These are phyloP conservation scores for Hymenoscyphus occultus DNA, from an alignment of 2,329 filamentous ascomycete species.

Conservation along the genomic window DNA sequence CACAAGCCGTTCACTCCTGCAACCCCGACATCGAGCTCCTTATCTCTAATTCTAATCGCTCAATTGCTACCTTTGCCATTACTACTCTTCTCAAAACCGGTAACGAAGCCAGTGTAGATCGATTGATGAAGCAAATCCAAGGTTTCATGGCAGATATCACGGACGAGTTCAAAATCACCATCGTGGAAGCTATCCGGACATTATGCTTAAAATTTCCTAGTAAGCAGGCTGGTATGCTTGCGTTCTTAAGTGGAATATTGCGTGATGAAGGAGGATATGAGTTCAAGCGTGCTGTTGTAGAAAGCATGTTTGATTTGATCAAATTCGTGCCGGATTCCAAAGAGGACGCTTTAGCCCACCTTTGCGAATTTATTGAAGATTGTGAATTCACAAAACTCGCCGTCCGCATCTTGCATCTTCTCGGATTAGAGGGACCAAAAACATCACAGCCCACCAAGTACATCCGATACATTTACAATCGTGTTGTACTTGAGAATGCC, in stretches of 20 bases:
- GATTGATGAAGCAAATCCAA: slow-evolving; percentile 97
- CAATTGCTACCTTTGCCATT: slow-evolving; percentile 96
- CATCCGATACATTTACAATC: slow-evolving; percentile 98
- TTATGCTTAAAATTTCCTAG: slow-evolving; percentile 95
- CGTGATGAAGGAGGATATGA: slow-evolving; percentile 97
- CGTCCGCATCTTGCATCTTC: slow-evolving; percentile 88
- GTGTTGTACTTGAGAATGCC: slow-evolving; percentile 94
- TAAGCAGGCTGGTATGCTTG: slow-evolving; percentile 97
- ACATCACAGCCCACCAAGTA: slow-evolving; percentile 97
- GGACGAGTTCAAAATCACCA: slow-evolving; percentile 99
- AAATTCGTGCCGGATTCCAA: slow-evolving; percentile 93
- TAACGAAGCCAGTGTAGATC: slow-evolving; percentile 94
- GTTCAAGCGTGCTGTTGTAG: slow-evolving; percentile 95
- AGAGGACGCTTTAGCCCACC: slow-evolving; percentile 80
- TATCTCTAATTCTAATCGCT: slow-evolving; percentile 95
- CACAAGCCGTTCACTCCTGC: slow-evolving; percentile 84
- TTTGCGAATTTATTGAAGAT: slow-evolving; percentile 99
- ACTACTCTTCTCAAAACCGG: slow-evolving; percentile 97
- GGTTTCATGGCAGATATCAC: slow-evolving; percentile 99
- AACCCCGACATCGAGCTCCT: slow-evolving; percentile 97
- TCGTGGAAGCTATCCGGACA: slow-evolving; percentile 95
- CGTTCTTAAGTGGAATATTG: slow-evolving; percentile 94
- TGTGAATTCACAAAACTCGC: slow-evolving; percentile 99
- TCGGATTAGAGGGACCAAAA: slow-evolving; percentile 92
- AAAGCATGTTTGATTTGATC: slow-evolving; percentile 99